Evolutionary conservation across 306 rosid genomes (phyloP).

Genomic region (Acacia confusa): DNA sequence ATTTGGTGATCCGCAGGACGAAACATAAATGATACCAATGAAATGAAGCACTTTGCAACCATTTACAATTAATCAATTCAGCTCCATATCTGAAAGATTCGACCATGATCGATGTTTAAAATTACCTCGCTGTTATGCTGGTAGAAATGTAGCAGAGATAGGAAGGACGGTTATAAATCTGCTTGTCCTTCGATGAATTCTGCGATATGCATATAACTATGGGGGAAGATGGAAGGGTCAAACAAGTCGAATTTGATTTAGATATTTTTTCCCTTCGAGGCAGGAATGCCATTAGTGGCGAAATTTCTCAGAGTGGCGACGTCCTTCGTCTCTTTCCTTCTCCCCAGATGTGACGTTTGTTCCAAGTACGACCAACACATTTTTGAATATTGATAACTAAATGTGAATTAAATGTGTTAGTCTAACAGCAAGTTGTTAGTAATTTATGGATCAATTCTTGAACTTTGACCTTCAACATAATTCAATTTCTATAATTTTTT

Average conservation of each 20-base stretch:
- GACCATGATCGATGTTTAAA: neutral
- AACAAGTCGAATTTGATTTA: neutral
- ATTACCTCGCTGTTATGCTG: neutral
- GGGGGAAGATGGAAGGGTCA: neutral
- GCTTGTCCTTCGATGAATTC: neutral
- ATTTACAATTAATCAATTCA: neutral
- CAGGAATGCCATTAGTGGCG: neutral
- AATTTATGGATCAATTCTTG: no score
- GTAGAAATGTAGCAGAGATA: neutral
- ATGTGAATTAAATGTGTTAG: no score
- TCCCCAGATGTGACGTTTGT: neutral
- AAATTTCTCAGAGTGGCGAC: neutral
- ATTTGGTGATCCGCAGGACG: conserved; percentile 17
- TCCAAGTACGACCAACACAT: neutral
- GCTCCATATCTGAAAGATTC: neutral
- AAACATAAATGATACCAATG: neutral
- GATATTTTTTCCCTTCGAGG: neutral
- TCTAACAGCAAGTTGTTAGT: no score
- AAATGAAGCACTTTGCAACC: conserved; percentile 3
- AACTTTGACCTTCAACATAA: no score
- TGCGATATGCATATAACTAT: neutral
- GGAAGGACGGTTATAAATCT: neutral
- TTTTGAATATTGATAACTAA: no score
- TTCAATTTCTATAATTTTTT: no score
- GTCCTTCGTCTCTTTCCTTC: neutral